Base-by-base conservation (phyloP, 495 filamentous ascomycete genomes). In the Aspergillus nidulans region DNA sequence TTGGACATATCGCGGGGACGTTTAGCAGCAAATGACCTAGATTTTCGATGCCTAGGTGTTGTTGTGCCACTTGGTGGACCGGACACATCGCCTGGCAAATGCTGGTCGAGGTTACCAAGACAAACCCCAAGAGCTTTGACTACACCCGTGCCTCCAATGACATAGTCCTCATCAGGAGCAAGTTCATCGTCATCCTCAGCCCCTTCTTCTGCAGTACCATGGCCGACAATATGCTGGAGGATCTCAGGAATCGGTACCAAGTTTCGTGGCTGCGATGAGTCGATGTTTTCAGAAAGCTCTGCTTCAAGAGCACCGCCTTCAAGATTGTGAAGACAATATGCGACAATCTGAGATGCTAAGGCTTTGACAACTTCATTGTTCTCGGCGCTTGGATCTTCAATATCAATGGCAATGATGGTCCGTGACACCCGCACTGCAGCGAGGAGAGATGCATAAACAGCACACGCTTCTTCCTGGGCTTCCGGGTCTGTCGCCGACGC, bases 1-100 rank as follows among this genome's bases (percentile, higher is more conserved):
- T 90, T 96, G 18, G 89, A 92, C 84, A 96, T 95, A 59, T 92
- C 88, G 63, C 89, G 91, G 30, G 95, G 92, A 67, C 86, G 91
- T 58, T 79, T 79, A 24, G 69, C 68, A 32, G 69, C 63, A 46
- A 78, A 69, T 6, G 66, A 63, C 24, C 72, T 67, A 25, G 73
- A 69, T 39, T 77, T 72, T 15, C 68, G 69, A 41, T 71, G 72
- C 43, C 72, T 65, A 2, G 83, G 83, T 1, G 85, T 86, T 18
- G 71, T 71, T 15, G 77, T 72, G 43, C 81, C 82, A 63, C 81
- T 83, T 0, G 71, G 54, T 7, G 74, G 69, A 5, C 70, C 63
- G 40, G 76, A 77, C 12, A 58, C 49, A 20, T 76, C 74, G 9
- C 69, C 69, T 24, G 69, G 65, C 55, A 59, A 57, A 52, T 74